Conservation (phyloP, 2,329 filamentous ascomycete genomes). For the Pseudogymnoascus destructans region DNA sequence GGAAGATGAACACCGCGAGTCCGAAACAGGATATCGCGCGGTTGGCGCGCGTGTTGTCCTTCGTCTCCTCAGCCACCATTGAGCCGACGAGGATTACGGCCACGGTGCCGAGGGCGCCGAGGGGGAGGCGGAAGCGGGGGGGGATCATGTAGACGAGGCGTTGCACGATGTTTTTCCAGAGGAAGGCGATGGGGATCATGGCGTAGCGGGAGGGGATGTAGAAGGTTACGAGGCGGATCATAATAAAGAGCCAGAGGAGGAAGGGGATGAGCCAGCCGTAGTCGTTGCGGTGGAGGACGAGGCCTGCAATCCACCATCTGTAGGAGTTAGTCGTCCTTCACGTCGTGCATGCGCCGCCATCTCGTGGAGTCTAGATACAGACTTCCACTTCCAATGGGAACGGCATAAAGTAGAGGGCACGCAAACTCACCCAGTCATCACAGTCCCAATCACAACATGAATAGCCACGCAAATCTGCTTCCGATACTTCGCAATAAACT, state of each 20-base stretch:
- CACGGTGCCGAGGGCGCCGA: conserved; percentile 51
- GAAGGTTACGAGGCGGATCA: conserved; percentile 60
- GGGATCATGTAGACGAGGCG: conserved; percentile 50
- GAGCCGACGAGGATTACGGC: conserved; percentile 64
- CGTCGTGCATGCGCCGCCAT: background rate
- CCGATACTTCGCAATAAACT: background rate
- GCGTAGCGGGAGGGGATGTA: conserved; percentile 56
- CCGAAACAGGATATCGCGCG: conserved; percentile 73
- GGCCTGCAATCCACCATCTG: conserved; percentile 63
- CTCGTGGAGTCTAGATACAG: background rate
- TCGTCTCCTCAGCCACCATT: conserved; percentile 57
- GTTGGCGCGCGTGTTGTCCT: conserved; percentile 66
- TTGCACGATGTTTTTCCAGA: conserved; percentile 54
- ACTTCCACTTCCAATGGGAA: background rate
- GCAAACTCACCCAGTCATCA: conserved; percentile 3
- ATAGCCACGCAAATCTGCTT: background rate
- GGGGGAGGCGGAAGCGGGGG: conserved; percentile 46
- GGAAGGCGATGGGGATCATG: conserved; percentile 49
- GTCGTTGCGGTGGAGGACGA: conserved; percentile 59
- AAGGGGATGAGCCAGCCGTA: conserved; percentile 77
- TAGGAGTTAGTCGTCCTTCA: conserved; percentile 15
- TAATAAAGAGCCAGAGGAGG: conserved; percentile 63
- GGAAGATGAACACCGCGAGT: conserved; percentile 53
- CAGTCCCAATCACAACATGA: background rate
- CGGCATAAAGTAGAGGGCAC: background rate